A percentile compares a stretch with the other conserved stretches of the same genome.
Conservation (phyloP, 768 basidiomycete genomes). For the Amanita phalloides region DNA sequence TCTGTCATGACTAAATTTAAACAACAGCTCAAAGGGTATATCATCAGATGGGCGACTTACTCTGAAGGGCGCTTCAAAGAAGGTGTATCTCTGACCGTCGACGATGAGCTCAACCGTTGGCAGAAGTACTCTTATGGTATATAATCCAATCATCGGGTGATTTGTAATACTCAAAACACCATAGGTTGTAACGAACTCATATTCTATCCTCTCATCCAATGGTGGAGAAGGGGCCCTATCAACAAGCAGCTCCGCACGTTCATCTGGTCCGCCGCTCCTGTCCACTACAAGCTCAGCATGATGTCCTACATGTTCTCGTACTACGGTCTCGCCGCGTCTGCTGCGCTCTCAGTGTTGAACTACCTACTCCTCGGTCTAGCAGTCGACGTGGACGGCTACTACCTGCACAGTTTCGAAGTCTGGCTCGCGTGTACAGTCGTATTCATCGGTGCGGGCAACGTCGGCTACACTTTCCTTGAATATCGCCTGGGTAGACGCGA, state of each 20-base stretch:
- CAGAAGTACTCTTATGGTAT: slow-evolving; percentile 78
- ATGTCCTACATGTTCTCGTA: slow-evolving; percentile 60
- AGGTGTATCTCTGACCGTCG: slow-evolving; percentile 80
- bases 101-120: slow-evolving; percentile 90
- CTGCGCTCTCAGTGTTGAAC: slow-evolving; percentile 53
- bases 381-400: slow-evolving; percentile 57
- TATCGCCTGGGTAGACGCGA: slow-evolving; percentile 54
- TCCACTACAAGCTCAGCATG: slow-evolving; percentile 80
- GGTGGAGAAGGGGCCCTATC: slow-evolving; percentile 76
- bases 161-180: neutral
- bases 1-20: neutral
- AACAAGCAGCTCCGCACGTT: slow-evolving; percentile 71
- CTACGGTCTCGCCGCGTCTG: slow-evolving; percentile 56
- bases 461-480: slow-evolving; percentile 58
- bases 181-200: slow-evolving; percentile 70
- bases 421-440: slow-evolving; percentile 66
- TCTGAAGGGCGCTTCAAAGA: slow-evolving; percentile 82
- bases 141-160: slow-evolving; percentile 5
- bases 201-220: slow-evolving; percentile 73
- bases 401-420: slow-evolving; percentile 63
- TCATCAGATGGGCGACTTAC: slow-evolving; percentile 82
- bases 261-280: slow-evolving; percentile 65
- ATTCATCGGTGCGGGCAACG: slow-evolving; percentile 58
- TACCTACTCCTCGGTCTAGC: slow-evolving; percentile 60
- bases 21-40: slow-evolving; percentile 46